Evolutionary conservation across 495 filamentous ascomycete genomes (phyloP).

Genomic region (Trichoderma parareesei): DNA sequence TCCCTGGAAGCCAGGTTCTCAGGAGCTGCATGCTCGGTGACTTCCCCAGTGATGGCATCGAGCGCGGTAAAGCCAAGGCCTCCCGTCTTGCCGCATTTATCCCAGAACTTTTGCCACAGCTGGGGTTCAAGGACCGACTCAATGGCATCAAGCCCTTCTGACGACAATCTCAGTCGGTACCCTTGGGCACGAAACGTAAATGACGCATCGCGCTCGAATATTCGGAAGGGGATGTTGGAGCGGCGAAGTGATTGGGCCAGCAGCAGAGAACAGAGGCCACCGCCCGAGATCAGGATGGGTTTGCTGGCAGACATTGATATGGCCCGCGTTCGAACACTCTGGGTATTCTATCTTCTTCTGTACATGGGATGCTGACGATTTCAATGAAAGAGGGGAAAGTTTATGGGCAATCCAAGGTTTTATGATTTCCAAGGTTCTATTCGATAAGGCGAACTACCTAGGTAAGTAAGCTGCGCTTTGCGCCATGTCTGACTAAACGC

Average conservation of each 20-base stretch:
- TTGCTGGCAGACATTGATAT: slow-evolving; percentile 18
- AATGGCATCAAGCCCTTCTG: slow-evolving; percentile 44
- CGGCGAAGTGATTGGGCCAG: slow-evolving; percentile 40
- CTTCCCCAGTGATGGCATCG: slow-evolving; percentile 37
- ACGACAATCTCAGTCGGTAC: slow-evolving; percentile 45
- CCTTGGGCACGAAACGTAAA: slow-evolving; percentile 45
- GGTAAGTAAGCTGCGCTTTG: neutral
- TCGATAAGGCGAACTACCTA: neutral
- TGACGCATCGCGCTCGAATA: slow-evolving; percentile 44
- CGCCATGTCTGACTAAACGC: neutral
- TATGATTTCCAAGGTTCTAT: too few species aligned
- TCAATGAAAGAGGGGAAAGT: too few species aligned
- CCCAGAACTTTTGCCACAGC: slow-evolving; percentile 41
- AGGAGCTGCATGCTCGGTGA: slow-evolving; percentile 14
- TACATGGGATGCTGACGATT: too few species aligned
- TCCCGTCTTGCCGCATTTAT: slow-evolving; percentile 43
- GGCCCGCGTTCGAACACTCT: too few species aligned
- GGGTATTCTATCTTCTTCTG: too few species aligned
- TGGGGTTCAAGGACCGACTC: slow-evolving; percentile 40
- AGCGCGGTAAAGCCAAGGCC: slow-evolving; percentile 36
- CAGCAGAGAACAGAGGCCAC: slow-evolving; percentile 42
- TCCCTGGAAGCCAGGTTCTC: slow-evolving; percentile 32
- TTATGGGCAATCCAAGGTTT: too few species aligned
- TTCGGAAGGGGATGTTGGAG: slow-evolving; percentile 38
- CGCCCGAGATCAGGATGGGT: slow-evolving; percentile 47